Evolutionary conservation across 2,329 filamentous ascomycete genomes (phyloP).

Genomic region (Stagonosporopsis vannaccii): DNA sequence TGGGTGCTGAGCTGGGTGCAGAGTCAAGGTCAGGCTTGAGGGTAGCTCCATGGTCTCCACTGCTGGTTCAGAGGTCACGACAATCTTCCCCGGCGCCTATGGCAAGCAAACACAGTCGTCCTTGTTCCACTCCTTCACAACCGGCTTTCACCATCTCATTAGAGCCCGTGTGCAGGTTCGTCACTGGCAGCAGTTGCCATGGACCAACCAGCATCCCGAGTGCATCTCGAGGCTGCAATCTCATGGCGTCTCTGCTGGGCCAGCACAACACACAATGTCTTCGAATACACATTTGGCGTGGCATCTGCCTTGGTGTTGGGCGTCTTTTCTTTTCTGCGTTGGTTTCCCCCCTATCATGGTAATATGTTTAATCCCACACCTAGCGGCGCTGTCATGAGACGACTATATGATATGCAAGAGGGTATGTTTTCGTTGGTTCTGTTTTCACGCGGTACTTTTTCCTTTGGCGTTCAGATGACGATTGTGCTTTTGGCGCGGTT

Average conservation of each 20-base stretch:
- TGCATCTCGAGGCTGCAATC: too few species aligned
- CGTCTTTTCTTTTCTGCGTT: constrained; percentile 6
- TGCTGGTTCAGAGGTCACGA: background rate
- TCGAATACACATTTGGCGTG: constrained; percentile 3
- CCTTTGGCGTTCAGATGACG: constrained; percentile 11
- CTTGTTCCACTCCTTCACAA: background rate
- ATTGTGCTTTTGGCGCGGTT: constrained; percentile 17
- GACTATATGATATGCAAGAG: constrained; percentile 37
- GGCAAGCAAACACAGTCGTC: background rate
- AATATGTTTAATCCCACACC: constrained; percentile 40
- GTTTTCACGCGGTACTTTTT: constrained; percentile 8
- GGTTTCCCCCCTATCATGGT: constrained; percentile 17
- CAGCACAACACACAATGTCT: background rate
- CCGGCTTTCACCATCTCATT: background rate
- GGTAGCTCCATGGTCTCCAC: background rate
- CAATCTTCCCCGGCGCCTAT: background rate
- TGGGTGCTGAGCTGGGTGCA: constrained; percentile 26
- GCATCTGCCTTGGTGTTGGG: constrained; percentile 6
- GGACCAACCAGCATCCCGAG: too few species aligned
- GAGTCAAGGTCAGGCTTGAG: background rate
- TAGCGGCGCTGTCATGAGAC: constrained; percentile 29
- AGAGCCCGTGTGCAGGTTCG: too few species aligned
- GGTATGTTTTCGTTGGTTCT: constrained; percentile 25
- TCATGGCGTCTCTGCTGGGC: too few species aligned
- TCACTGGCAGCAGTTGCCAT: too few species aligned